A percentile compares a stretch with the other conserved stretches of the same genome.
Evolutionary conservation across 345 rosid species (phyloP).

Genomic region (Corchorus capsularis): DNA sequence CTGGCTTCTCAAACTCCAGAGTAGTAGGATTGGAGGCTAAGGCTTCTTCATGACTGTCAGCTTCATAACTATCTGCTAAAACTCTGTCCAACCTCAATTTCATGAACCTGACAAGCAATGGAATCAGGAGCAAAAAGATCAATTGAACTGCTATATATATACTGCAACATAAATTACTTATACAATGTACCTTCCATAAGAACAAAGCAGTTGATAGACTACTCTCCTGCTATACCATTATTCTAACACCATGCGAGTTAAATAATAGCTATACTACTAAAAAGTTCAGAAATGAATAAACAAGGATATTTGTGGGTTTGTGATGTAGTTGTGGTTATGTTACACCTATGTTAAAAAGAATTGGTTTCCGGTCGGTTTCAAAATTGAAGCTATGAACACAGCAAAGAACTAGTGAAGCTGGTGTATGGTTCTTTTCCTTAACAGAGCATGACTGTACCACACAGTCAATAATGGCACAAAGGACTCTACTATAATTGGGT

Average conservation of each 20-base stretch:
- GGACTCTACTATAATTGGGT: neutral
- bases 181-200: neutral
- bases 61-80: conserved; percentile 70
- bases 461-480: neutral
- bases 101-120: conserved; percentile 70
- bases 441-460: neutral
- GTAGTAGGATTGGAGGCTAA: conserved; percentile 70
- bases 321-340: neutral
- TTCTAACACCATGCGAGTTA: neutral
- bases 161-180: neutral
- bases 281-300: neutral
- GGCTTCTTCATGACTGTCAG: conserved; percentile 71
- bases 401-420: neutral
- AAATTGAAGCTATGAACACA: neutral
- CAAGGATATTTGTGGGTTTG: neutral
- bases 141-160: neutral
- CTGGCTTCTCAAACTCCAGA: conserved; percentile 75
- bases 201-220: neutral
- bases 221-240: neutral
- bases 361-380: neutral
- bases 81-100: conserved; percentile 95
- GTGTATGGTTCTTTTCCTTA: neutral
- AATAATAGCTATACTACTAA: neutral
- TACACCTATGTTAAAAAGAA: neutral
- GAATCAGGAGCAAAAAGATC: conserved; percentile 8